Evolutionary conservation across 2,329 filamentous ascomycete genomes (phyloP).

Genomic region (Diaporthe nobilis): DNA sequence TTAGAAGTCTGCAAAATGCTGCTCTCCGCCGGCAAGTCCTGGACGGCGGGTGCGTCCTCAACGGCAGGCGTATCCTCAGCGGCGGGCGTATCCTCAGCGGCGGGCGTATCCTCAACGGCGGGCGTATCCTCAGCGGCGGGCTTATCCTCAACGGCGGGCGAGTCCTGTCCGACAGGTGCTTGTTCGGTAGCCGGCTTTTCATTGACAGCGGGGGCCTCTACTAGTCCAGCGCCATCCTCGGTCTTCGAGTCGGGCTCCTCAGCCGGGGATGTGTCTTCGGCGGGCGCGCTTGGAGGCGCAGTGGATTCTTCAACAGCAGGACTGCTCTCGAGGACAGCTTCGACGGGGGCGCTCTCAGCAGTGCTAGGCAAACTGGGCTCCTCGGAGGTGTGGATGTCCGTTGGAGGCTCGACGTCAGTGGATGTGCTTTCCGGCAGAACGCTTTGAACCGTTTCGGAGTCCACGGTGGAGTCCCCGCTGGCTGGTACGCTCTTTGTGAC

Average conservation of each 20-base stretch:
- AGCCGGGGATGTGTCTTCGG: background rate
- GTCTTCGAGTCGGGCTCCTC: background rate
- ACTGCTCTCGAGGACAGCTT: background rate
- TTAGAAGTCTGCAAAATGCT: background rate
- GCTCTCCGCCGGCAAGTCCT: slow-evolving; percentile 13
- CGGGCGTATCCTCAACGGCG: slow-evolving; percentile 5
- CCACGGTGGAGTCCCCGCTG: background rate
- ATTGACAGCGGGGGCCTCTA: background rate
- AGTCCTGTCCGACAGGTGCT: background rate
- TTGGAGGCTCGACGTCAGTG: background rate
- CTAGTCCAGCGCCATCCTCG: background rate
- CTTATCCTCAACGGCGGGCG: background rate
- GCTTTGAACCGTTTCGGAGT: slow-evolving; percentile 11
- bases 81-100: slow-evolving; percentile 32
- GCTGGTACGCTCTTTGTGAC: background rate
- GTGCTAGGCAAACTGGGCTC: background rate
- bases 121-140: background rate
- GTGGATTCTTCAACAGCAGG: background rate
- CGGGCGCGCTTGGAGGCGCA: background rate
- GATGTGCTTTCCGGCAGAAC: background rate
- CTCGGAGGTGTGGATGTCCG: background rate
- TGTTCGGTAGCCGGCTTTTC: background rate
- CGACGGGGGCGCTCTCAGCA: background rate
- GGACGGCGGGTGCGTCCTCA: slow-evolving; percentile 23
- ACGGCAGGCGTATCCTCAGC: slow-evolving; percentile 33